Conservation (phyloP, 805 yeast species). For the Yarrowia sp. region DNA sequence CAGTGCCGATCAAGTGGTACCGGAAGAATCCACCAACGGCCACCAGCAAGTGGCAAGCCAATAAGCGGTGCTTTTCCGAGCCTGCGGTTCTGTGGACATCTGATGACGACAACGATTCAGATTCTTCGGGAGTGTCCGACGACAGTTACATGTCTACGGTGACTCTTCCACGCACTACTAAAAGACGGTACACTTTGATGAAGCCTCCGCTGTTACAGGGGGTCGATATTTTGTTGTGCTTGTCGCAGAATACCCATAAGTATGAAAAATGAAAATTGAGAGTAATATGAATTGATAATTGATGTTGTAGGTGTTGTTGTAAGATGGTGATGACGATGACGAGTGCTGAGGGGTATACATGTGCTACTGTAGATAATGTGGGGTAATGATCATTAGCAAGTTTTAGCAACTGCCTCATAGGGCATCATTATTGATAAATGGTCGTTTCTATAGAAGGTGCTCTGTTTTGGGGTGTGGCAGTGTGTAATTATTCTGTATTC, state of each 20-base stretch:
- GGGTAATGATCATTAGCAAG: background rate
- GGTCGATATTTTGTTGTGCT: constrained; percentile 23
- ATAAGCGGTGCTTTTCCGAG: constrained; percentile 26
- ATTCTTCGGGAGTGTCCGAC: constrained; percentile 23
- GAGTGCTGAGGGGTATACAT: no score
- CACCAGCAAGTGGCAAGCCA: constrained; percentile 24
- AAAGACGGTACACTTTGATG: constrained; percentile 20
- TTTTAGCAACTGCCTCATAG: no score
- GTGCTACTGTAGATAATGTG: background rate
- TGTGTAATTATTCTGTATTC: no score
- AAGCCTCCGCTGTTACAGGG: constrained; percentile 25
- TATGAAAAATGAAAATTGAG: constrained; percentile 7
- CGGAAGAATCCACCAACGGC: constrained; percentile 20
- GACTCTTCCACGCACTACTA: constrained; percentile 14
- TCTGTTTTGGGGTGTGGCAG: no score
- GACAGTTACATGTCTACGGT: constrained; percentile 20
- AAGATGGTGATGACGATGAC: background rate
- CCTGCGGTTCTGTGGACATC: constrained; percentile 19
- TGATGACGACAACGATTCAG: constrained; percentile 9
- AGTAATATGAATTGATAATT: background rate
- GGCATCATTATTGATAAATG: no score
- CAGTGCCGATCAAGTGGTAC: constrained; percentile 19
- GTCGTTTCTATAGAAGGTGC: no score
- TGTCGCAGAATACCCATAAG: constrained; percentile 21
- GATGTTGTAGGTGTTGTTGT: background rate